Conservation (phyloP, 148 eudicot species). For the Camellia japonica region DNA sequence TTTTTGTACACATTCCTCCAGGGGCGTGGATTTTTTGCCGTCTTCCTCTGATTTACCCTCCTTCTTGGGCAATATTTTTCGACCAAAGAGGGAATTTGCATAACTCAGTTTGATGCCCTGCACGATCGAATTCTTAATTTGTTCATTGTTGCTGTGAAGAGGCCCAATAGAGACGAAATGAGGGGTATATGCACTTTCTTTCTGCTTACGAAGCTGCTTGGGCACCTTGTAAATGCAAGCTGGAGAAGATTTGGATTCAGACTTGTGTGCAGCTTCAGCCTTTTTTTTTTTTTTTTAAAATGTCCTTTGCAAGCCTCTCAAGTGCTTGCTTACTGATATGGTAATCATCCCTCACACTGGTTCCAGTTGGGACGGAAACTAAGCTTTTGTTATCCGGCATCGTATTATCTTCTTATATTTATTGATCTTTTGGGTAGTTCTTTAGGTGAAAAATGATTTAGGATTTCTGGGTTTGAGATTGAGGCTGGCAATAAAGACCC, state of each 20-base stretch:
- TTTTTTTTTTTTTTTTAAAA: too few species aligned
- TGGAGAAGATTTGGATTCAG: too few species aligned
- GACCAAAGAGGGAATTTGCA: constrained; percentile 15
- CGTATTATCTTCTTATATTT: too few species aligned
- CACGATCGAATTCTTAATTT: constrained; percentile 9
- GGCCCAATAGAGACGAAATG: constrained; percentile 36
- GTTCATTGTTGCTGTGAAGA: constrained; percentile 18
- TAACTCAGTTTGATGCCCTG: constrained; percentile 31
- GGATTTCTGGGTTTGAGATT: background rate
- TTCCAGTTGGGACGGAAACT: too few species aligned
- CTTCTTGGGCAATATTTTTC: too few species aligned
- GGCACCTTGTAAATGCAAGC: constrained; percentile 30
- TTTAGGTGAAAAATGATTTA: too few species aligned
- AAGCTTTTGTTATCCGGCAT: too few species aligned
- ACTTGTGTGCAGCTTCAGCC: too few species aligned
- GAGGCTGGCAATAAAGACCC: too few species aligned
- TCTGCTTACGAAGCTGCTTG: constrained; percentile 31
- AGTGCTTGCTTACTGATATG: too few species aligned
- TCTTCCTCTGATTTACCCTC: too few species aligned
- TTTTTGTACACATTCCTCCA: background rate
- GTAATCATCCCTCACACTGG: background rate
- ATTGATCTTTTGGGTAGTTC: background rate
- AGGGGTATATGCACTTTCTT: constrained; percentile 31
- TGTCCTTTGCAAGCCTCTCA: too few species aligned
- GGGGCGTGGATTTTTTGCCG: background rate